Evolutionary conservation across 306 rosid species (phyloP), one percentile per base, ranked within the genome.

Genomic region (Prunus mira): DNA sequence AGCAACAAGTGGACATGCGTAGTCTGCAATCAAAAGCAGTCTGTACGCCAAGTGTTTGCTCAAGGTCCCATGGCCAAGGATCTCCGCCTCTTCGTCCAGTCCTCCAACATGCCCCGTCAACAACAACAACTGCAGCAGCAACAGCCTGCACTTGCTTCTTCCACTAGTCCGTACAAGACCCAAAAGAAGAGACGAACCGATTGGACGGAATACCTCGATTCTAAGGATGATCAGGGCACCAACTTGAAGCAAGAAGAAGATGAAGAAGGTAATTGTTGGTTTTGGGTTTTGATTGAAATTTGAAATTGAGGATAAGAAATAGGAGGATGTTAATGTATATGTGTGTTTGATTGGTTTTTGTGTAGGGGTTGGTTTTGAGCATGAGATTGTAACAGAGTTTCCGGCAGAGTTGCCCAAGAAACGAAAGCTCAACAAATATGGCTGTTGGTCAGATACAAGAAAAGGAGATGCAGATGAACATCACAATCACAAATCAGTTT

Each of bases 11-110:
- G 97, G 97, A 73, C 20, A 8, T 94, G 97, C 77, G 95, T 81
- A 2, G 87, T 92, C 12, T 95, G 97, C 89, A 89, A 92, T 70
- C 85, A 82, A 86, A 92, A 87, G 60, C 98, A 95, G 76, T 92
- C 96, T 0, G 49, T 92, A 24, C 89, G 81, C 46, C 92, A 82
- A 80, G 88, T 95, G 71, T 95, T 95, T 71, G 92, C 96, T 65
- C 89, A 88, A 69, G 93, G 92, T 46, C 81, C 87, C 67, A 69
- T 89, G 80, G 97, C 96, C 50, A 87, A 77, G 57, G 96, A 92
- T 65, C 77, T 95, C 47, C 96, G 97, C 18, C 50, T 56, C 41
- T 92, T 95, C 70, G 97, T 90, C 62, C 98, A 95, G 90, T 76
- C 71, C 67, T 90, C 90, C 96, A 95, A 95, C 73, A 88, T 89